Evolutionary conservation across 805 yeast species (phyloP), one percentile per base, ranked within the genome.

Genomic region (Ogataea pilisensis): DNA sequence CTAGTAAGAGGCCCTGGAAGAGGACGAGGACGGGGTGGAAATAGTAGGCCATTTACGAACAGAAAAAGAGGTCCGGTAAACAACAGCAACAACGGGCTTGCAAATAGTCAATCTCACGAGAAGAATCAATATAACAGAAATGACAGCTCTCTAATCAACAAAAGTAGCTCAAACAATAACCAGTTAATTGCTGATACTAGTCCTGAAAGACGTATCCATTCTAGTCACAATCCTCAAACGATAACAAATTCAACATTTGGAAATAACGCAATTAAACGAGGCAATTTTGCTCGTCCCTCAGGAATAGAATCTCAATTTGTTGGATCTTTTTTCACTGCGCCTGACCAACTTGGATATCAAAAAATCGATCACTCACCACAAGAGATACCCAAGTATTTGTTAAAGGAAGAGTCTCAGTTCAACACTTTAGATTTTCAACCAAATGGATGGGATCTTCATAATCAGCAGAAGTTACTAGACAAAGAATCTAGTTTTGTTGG

Each of bases 361-460:
- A 58, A 51, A 37, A 14, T 57, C 2, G 35, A 42, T 2, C 56
- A 45, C n/a, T 45, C 40, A 5, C 36, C 37, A 5, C 54, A 42
- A 14, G 48, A 43, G 14, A 46, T 43, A 3, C 69, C 68, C 13
- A 54, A 59, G 26, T 67, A 60, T 38, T 39, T 60, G 44, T 48
- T 59, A 25, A 55, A 55, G 40, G 66, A 60, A 37, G 63, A 55
- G 32, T 57, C 56, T 9, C 52, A 54, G 34, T 63, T 63, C 42
- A 76, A 77, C 36, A 47, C 55, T 35, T 44, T 44, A 14, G 51
- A 58, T 2, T 62, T 57, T 45, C 29, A 38, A 3, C 72, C 61
- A 27, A 63, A 73, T 55, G 67, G 65, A 2, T 90, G 95, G 95
- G 96, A 90, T 53, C 60, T 61, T 24, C 60, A 68, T n/a, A 90